Conservation (phyloP, 768 basidiomycete species). For the Gloeophyllum trabeum region DNA sequence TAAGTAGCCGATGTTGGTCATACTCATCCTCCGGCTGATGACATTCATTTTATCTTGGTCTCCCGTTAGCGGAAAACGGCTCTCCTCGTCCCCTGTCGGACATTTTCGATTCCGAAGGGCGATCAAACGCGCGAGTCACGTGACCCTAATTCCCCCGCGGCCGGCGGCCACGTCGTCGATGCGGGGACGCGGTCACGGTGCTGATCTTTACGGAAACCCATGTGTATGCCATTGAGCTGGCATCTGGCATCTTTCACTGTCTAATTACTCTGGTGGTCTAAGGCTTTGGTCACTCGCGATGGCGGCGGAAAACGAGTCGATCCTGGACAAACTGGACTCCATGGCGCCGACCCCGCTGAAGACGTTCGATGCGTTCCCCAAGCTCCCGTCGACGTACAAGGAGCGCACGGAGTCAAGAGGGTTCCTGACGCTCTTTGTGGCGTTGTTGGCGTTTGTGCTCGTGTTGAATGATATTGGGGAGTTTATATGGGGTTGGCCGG, state of each 20-base stretch:
- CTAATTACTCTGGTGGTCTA: neutral
- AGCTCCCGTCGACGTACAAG: conserved; percentile 75
- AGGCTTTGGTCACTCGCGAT: neutral
- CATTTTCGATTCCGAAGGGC: too few species aligned
- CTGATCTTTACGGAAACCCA: too few species aligned
- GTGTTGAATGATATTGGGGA: conserved; percentile 85
- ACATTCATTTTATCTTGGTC: too few species aligned
- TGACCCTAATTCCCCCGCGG: too few species aligned
- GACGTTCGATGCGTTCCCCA: conserved; percentile 81
- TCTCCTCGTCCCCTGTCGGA: too few species aligned
- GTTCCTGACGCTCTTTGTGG: conserved; percentile 66
- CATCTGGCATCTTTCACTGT: neutral
- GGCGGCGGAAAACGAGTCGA: conserved; percentile 9
- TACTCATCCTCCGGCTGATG: too few species aligned
- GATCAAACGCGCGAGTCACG: too few species aligned
- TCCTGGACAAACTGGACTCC: conserved; percentile 56
- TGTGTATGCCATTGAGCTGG: neutral
- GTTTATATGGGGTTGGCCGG: conserved; percentile 90
- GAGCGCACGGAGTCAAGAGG: conserved; percentile 70
- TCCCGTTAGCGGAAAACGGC: too few species aligned
- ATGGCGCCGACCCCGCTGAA: conserved; percentile 54
- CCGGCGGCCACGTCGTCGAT: too few species aligned
- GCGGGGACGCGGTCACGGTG: too few species aligned
- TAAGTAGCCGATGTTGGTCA: too few species aligned
- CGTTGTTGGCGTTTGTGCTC: conserved; percentile 55